These are phyloP conservation scores for Raffaelea albimanens DNA, from an alignment of 2,329 filamentous ascomycete species.

Conservation along the genomic window DNA sequence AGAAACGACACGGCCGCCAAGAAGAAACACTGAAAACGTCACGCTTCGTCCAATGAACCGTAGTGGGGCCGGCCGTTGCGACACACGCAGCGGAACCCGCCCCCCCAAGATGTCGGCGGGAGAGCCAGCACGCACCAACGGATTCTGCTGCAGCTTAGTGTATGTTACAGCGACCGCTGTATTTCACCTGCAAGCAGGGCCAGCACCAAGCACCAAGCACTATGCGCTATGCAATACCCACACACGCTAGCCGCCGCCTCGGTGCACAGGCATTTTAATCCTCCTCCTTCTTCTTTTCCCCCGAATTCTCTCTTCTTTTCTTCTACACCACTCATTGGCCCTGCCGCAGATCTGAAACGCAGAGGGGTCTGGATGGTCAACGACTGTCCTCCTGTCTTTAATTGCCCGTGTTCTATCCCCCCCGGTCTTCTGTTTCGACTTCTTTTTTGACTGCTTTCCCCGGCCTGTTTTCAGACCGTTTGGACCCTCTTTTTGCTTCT, in stretches of 20 bases:
- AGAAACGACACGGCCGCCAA: not conserved
- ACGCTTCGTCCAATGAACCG: conserved; percentile 3
- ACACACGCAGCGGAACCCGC: not conserved
- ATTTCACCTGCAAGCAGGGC: too few species aligned
- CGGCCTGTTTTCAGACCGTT: too few species aligned
- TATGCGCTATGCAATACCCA: too few species aligned
- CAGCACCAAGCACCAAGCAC: too few species aligned
- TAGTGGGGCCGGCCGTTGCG: not conserved
- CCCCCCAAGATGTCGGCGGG: not conserved
- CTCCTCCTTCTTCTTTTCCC: not conserved
- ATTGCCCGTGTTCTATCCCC: conserved; percentile 1
- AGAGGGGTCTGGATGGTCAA: not conserved
- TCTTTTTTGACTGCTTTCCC: not conserved
- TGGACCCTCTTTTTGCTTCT: not conserved
- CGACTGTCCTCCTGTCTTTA: conserved; percentile 5
- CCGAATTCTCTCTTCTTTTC: not conserved
- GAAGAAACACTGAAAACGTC: not conserved
- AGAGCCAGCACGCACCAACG: too few species aligned
- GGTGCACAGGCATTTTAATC: not conserved
- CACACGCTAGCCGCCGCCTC: too few species aligned
- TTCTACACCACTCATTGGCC: not conserved
- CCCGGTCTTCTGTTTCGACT: not conserved
- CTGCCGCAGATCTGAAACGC: conserved; percentile 6
- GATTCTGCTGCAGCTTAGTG: too few species aligned
- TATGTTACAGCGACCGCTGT: too few species aligned